A percentile compares a stretch with the other conserved stretches of the same genome.
These are phyloP conservation scores for Astrocystis sublimbata DNA, from an alignment of 495 filamentous ascomycete species.

Conservation along the genomic window DNA sequence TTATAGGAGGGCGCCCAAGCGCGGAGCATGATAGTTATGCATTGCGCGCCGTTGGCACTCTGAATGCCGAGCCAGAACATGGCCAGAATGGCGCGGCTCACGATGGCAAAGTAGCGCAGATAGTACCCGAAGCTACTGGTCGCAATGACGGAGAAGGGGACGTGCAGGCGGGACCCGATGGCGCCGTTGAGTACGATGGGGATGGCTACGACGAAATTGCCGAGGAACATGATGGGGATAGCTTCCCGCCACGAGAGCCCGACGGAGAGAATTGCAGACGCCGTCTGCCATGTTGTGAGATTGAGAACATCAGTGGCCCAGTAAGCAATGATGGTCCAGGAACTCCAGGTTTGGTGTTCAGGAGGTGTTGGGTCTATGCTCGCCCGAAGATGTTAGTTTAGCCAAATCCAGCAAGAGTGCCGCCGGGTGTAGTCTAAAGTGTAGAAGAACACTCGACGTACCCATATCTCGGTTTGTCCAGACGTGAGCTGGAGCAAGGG, in stretches of 20 bases:
- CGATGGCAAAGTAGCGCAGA: conserved; percentile 65
- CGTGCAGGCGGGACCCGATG: conserved; percentile 62
- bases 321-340: conserved; percentile 55
- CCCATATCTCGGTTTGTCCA: conserved; percentile 48
- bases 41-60: conserved; percentile 65
- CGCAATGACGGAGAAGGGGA: conserved; percentile 68
- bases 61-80: conserved; percentile 74
- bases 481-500: conserved; percentile 49
- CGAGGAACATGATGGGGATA: conserved; percentile 60
- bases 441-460: conserved; percentile 13
- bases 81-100: conserved; percentile 66
- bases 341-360: conserved; percentile 52
- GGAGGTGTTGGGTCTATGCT: conserved; percentile 44
- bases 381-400: not conserved
- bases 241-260: conserved; percentile 64
- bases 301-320: conserved; percentile 68
- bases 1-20: conserved; percentile 68
- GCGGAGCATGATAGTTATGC: conserved; percentile 64
- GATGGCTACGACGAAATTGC: conserved; percentile 62
- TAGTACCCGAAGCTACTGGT: conserved; percentile 71
- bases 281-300: conserved; percentile 62
- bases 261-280: conserved; percentile 61
- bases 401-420: not conserved
- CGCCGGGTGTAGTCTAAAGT: not conserved
- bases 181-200: conserved; percentile 66